These are phyloP conservation scores for Mucor mucedo DNA, from an alignment of 371 early-diverging fungal genomes.

Conservation along the genomic window DNA sequence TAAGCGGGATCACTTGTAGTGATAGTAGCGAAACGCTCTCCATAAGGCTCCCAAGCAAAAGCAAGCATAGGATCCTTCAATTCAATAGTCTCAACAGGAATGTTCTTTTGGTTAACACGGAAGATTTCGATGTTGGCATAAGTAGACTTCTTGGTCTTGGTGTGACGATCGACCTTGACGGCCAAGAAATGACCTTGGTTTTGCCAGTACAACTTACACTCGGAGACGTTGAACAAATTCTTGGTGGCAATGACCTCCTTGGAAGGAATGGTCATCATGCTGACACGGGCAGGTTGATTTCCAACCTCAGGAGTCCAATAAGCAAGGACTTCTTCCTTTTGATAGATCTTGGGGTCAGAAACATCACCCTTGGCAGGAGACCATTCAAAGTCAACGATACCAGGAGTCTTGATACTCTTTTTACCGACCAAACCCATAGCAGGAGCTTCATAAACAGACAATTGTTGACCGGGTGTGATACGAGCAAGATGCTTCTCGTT, in stretches of 20 bases:
- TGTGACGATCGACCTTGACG: slow-evolving; percentile 90
- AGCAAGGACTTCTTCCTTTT: slow-evolving; percentile 74
- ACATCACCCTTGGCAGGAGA: slow-evolving; percentile 63
- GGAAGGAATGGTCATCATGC: slow-evolving; percentile 82
- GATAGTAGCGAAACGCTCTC: slow-evolving; percentile 84
- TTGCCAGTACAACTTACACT: slow-evolving; percentile 94
- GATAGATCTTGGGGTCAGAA: slow-evolving; percentile 49
- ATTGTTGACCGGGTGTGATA: slow-evolving; percentile 76
- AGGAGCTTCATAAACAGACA: slow-evolving; percentile 92
- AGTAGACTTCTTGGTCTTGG: slow-evolving; percentile 92
- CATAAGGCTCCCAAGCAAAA: slow-evolving; percentile 95
- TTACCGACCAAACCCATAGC: slow-evolving; percentile 92
- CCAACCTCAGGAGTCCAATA: slow-evolving; percentile 97
- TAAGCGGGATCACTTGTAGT: slow-evolving; percentile 75
- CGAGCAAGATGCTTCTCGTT: slow-evolving; percentile 94
- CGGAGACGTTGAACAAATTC: slow-evolving; percentile 94
- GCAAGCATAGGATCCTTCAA: slow-evolving; percentile 81
- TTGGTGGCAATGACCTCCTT: slow-evolving; percentile 92
- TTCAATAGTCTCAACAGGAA: slow-evolving; percentile 96
- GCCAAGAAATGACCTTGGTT: slow-evolving; percentile 87
- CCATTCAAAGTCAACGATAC: slow-evolving; percentile 93
- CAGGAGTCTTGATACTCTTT: slow-evolving; percentile 90
- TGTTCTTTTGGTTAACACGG: slow-evolving; percentile 88
- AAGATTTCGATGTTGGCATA: slow-evolving; percentile 94
- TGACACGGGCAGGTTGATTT: slow-evolving; percentile 96